Evolutionary conservation across 1,139 yeast species (phyloP).

Genomic region (Nakaseomyces kungkrabaensis): DNA sequence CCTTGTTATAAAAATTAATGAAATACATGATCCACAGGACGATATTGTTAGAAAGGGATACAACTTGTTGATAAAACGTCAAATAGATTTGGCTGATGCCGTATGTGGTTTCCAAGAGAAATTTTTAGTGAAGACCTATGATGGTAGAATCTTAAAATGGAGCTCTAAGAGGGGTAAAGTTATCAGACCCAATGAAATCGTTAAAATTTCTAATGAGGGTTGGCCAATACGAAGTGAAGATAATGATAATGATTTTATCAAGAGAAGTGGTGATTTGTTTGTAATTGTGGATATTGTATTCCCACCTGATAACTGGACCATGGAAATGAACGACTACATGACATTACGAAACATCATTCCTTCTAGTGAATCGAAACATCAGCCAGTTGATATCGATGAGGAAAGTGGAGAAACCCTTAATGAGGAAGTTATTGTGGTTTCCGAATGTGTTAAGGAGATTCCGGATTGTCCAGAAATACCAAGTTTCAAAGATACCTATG

Average conservation of each 20-base stretch:
- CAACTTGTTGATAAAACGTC: slow-evolving; percentile 53
- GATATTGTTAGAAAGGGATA: slow-evolving; percentile 42
- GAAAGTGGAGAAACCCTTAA: not conserved
- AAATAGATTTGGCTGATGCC: slow-evolving; percentile 67
- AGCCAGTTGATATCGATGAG: not conserved
- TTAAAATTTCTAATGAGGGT: slow-evolving; percentile 69
- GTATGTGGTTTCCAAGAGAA: slow-evolving; percentile 27
- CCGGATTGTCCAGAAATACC: slow-evolving; percentile 5
- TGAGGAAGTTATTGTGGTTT: not conserved
- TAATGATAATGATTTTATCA: slow-evolving; percentile 1
- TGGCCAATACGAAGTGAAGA: slow-evolving; percentile 54
- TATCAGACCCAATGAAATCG: slow-evolving; percentile 62
- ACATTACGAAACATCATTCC: slow-evolving; percentile 1
- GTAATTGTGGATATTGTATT: slow-evolving; percentile 64
- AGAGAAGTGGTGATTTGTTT: slow-evolving; percentile 61
- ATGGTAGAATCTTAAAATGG: slow-evolving; percentile 62
- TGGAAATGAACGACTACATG: slow-evolving; percentile 36
- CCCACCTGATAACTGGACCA: slow-evolving; percentile 75
- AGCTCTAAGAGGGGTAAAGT: slow-evolving; percentile 69
- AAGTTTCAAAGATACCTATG: not conserved
- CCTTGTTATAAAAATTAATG: slow-evolving; percentile 51
- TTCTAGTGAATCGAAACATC: not conserved
- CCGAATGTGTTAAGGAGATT: slow-evolving; percentile 4
- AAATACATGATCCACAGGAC: slow-evolving; percentile 23
- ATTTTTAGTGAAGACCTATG: slow-evolving; percentile 61